Conservation (phyloP, 352 stramenopile species). For the Pythium utonaiense region DNA sequence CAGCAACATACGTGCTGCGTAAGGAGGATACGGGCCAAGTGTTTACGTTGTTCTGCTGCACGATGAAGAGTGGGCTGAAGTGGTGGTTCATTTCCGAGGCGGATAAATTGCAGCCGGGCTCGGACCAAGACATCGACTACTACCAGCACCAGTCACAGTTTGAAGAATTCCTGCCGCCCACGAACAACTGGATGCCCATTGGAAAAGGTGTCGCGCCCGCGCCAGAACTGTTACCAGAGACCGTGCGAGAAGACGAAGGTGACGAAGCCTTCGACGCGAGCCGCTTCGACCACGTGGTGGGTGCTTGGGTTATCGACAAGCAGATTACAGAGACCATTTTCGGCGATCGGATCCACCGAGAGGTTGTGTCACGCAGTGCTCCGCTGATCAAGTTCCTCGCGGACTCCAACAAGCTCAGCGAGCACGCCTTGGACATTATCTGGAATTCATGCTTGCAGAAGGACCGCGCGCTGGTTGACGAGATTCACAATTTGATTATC, state of each 20-base stretch:
- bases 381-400: slow-evolving; percentile 83
- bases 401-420: slow-evolving; percentile 73
- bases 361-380: slow-evolving; percentile 81
- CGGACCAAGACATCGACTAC: slow-evolving; percentile 98
- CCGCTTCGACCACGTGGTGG: slow-evolving; percentile 72
- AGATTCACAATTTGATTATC: slow-evolving; percentile 82
- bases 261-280: slow-evolving; percentile 33
- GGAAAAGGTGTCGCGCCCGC: slow-evolving; percentile 66
- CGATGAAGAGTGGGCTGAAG: slow-evolving; percentile 97
- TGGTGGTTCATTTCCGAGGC: slow-evolving; percentile 99
- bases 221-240: slow-evolving; percentile 68
- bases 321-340: slow-evolving; percentile 85
- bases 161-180: slow-evolving; percentile 91
- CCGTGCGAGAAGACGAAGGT: slow-evolving; percentile 47
- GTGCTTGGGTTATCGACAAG: slow-evolving; percentile 67
- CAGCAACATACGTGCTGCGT: slow-evolving; percentile 70
- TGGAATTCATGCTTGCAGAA: slow-evolving; percentile 82
- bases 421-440: slow-evolving; percentile 64
- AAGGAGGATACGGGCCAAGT: slow-evolving; percentile 66
- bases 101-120: slow-evolving; percentile 95
- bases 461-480: slow-evolving; percentile 75
- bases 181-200: slow-evolving; percentile 86
- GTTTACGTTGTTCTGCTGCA: slow-evolving; percentile 96
- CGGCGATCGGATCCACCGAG: slow-evolving; percentile 84
- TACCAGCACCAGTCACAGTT: slow-evolving; percentile 97